Conservation (phyloP, 495 filamentous ascomycete genomes). For the Penicillium coffeae region DNA sequence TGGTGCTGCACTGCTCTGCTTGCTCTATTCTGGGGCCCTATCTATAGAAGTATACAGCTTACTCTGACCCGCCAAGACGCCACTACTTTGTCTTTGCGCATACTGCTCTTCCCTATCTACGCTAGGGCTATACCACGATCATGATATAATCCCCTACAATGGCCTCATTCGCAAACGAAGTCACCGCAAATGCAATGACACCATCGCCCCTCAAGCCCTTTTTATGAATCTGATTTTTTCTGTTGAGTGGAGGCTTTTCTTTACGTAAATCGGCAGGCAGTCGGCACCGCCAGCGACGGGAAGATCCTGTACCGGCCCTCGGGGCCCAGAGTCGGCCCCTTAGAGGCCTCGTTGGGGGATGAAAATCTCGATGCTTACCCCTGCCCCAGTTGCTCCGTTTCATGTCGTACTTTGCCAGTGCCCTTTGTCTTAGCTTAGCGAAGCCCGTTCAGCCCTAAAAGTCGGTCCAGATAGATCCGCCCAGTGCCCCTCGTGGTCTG, state of each 20-base stretch:
- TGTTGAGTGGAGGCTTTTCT: slow-evolving; percentile 12
- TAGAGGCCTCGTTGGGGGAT: background rate
- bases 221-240: background rate
- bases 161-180: background rate
- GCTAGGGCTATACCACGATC: background rate
- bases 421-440: no score
- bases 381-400: no score
- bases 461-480: no score
- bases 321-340: slow-evolving; percentile 12
- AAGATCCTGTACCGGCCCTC: slow-evolving; percentile 20
- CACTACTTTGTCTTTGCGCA: background rate
- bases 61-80: background rate
- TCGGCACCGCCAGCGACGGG: slow-evolving; percentile 19
- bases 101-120: background rate
- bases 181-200: slow-evolving; percentile 9
- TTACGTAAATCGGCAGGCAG: slow-evolving; percentile 33
- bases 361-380: no score
- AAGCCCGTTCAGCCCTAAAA: no score
- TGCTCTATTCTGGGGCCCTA: no score
- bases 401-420: no score
- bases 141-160: background rate
- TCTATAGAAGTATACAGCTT: no score
- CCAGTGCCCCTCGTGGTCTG: no score
- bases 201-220: slow-evolving; percentile 8
- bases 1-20: no score